These are phyloP conservation scores for Pichia sp. DNA, from an alignment of 1,139 yeast species.

Conservation along the genomic window DNA sequence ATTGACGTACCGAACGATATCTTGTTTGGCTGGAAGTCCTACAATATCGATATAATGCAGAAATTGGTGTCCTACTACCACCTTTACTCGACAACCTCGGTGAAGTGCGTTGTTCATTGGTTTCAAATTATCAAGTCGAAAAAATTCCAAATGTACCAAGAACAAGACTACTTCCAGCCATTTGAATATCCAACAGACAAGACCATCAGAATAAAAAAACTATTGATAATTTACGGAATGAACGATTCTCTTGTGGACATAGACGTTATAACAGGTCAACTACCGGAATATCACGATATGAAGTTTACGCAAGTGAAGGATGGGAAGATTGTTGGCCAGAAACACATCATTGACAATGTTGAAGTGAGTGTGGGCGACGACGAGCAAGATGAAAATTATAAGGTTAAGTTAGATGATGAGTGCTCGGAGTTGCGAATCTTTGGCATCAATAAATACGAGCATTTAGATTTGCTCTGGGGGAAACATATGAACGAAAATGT, in stretches of 20 bases:
- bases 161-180: conserved; percentile 49
- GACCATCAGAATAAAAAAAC: conserved; percentile 49
- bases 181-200: conserved; percentile 37
- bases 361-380: conserved; percentile 15
- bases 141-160: conserved; percentile 86
- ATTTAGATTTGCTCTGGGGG: conserved; percentile 90
- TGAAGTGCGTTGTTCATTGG: conserved; percentile 93
- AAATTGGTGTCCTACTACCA: conserved; percentile 77
- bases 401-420: conserved; percentile 1
- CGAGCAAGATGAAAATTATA: conserved; percentile 1
- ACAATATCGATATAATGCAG: conserved; percentile 66
- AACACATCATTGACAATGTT: conserved; percentile 18
- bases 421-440: conserved; percentile 25
- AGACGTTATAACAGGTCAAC: conserved; percentile 59
- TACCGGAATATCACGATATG: conserved; percentile 35
- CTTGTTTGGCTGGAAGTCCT: conserved; percentile 74
- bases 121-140: conserved; percentile 83
- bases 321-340: conserved; percentile 21
- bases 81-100: conserved; percentile 85
- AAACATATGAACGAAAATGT: conserved; percentile 54
- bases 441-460: conserved; percentile 66
- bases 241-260: conserved; percentile 83
- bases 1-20: conserved; percentile 67
- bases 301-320: conserved; percentile 15
- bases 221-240: conserved; percentile 70